Evolutionary conservation across 257 asterid genomes (phyloP).

Genomic region (Solanum gracilifrons): DNA sequence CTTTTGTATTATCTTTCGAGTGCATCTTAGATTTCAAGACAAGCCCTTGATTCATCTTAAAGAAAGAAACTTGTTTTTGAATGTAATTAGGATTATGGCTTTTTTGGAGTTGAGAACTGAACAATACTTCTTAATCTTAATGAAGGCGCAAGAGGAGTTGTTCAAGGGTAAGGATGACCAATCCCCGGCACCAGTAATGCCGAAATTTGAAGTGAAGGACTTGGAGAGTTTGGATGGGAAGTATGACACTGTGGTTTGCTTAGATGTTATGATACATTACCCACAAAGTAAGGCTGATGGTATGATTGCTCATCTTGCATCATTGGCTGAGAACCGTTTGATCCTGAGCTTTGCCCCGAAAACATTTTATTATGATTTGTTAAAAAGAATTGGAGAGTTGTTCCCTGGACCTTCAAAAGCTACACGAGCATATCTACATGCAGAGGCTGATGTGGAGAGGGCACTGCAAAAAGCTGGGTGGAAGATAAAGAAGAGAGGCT

Average conservation of each 20-base stretch:
- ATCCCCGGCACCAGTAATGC: slow-evolving; percentile 39
- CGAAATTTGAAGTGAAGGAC: slow-evolving; percentile 77
- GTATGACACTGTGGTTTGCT: slow-evolving; percentile 76
- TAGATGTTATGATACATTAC: slow-evolving; percentile 91
- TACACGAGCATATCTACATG: slow-evolving; percentile 85
- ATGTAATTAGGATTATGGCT: not conserved
- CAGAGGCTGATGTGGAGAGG: slow-evolving; percentile 78
- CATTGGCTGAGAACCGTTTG: slow-evolving; percentile 72
- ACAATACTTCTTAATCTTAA: not conserved
- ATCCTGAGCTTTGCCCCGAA: slow-evolving; percentile 91
- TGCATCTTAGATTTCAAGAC: not conserved
- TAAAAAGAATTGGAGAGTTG: slow-evolving; percentile 87
- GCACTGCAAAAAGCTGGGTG: slow-evolving; percentile 80
- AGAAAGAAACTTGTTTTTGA: not conserved
- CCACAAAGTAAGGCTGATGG: slow-evolving; percentile 91
- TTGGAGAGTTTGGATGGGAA: slow-evolving; percentile 83
- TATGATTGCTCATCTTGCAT: slow-evolving; percentile 93
- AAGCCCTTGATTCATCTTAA: not conserved
- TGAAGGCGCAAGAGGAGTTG: slow-evolving; percentile 71
- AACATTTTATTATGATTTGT: slow-evolving; percentile 60
- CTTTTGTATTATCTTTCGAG: not conserved
- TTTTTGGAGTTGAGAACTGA: not conserved
- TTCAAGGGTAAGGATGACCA: slow-evolving; percentile 31
- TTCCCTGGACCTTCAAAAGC: slow-evolving; percentile 99
- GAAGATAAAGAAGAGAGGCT: slow-evolving; percentile 74